Percentiles rank a stretch among this genome's conserved stretches.
These are phyloP conservation scores for Auriculariales sp. DNA, from an alignment of 768 basidiomycete species.

Conservation along the genomic window DNA sequence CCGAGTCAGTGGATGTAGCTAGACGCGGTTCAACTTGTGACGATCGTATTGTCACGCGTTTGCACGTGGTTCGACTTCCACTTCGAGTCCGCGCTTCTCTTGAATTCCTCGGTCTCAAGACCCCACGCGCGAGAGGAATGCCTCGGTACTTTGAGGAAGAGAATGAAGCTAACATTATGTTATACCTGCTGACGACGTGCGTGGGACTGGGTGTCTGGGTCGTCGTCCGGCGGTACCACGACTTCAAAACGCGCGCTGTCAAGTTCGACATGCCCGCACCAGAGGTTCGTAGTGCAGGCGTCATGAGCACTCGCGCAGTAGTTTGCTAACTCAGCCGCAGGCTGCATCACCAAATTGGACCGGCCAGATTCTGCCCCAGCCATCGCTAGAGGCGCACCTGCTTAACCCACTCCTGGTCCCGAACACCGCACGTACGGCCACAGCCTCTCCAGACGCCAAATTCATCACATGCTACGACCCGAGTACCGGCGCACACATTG, in stretches of 20 bases:
- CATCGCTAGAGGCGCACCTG: constrained; percentile 53
- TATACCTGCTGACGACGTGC: constrained; percentile 55
- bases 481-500: constrained; percentile 69
- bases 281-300: constrained; percentile 25
- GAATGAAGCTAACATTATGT: no score
- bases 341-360: constrained; percentile 45
- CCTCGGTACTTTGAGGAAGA: no score
- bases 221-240: constrained; percentile 60
- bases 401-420: constrained; percentile 40
- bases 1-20: no score
- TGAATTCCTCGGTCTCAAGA: no score
- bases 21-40: no score
- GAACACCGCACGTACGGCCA: constrained; percentile 8
- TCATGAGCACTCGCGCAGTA: constrained; percentile 1
- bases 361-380: constrained; percentile 36
- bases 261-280: constrained; percentile 47
- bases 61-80: no score
- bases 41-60: no score
- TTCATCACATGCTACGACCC: constrained; percentile 92
- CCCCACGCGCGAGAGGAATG: no score
- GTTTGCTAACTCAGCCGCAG: constrained; percentile 16
- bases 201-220: constrained; percentile 70
- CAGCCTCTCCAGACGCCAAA: constrained; percentile 27
- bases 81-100: no score
- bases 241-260: constrained; percentile 57